Evolutionary conservation across 495 filamentous ascomycete species (phyloP).

Genomic region (Jackrogersella multiformis): DNA sequence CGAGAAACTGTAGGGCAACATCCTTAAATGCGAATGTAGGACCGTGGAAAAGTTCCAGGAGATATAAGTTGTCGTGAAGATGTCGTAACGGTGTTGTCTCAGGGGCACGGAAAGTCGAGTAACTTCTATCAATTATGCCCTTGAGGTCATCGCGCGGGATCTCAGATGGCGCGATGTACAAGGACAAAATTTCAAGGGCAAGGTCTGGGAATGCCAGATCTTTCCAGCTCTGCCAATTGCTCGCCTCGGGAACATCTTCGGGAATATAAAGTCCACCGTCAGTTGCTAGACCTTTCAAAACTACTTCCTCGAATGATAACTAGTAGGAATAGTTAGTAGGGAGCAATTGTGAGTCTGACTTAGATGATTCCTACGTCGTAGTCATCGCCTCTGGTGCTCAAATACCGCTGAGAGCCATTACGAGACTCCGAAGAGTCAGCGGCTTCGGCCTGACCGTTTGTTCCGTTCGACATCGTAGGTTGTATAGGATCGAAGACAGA

Average conservation of each 20-base stretch:
- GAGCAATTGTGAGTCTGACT: background rate
- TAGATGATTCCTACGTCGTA: slow-evolving; percentile 68
- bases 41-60: slow-evolving; percentile 98
- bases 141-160: slow-evolving; percentile 83
- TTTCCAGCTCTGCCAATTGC: slow-evolving; percentile 76
- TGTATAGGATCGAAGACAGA: background rate
- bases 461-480: slow-evolving; percentile 36
- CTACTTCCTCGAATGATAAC: slow-evolving; percentile 91
- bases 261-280: slow-evolving; percentile 94
- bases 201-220: slow-evolving; percentile 81
- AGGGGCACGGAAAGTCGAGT: slow-evolving; percentile 82
- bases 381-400: slow-evolving; percentile 82
- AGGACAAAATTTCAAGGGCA: slow-evolving; percentile 75
- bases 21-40: slow-evolving; percentile 97
- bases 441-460: slow-evolving; percentile 26
- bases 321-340: slow-evolving; percentile 46
- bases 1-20: slow-evolving; percentile 87
- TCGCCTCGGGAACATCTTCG: slow-evolving; percentile 74
- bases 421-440: slow-evolving; percentile 47
- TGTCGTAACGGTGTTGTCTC: slow-evolving; percentile 78
- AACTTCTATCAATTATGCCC: slow-evolving; percentile 79
- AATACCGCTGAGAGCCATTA: slow-evolving; percentile 77
- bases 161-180: slow-evolving; percentile 84
- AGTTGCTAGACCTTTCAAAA: slow-evolving; percentile 87
- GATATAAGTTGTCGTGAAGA: slow-evolving; percentile 75